Base-by-base conservation (phyloP, 345 rosid species). In the Acer campestre region DNA sequence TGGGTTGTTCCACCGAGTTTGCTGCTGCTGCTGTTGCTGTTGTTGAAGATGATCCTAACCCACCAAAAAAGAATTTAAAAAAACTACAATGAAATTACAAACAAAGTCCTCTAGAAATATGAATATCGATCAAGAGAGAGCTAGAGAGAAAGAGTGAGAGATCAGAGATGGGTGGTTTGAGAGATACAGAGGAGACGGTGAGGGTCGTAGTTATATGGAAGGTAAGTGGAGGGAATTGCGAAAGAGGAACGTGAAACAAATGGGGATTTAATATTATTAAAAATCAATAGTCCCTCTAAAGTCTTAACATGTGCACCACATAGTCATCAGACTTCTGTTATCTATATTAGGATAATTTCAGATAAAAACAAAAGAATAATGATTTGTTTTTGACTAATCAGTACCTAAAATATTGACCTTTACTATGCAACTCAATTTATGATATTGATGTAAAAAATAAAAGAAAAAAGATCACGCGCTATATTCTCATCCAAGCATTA, bases 201-300 rank as follows among this genome's bases (percentile, higher is more conserved):
- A 58, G 64, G 65, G 72, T 49, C 80, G 82, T 29, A 65, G 76
- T 79, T 89, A 78, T 80, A 65, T 25, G 58, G 76, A 55, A 65
- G 66, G 53, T n/a, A 31, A 70, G 63, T 20, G 67, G 74, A 58
- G 59, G 68, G 38, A 25, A 74, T 75, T 23, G 76, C 51, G 83
- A 82, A 77, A 56, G 61, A 75, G 70, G 70, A 82, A 89, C 89
- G 90, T 84, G 86, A 68, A 84, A 83, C 46, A 13, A 76, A 80
- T 84, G 82, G 42, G 25, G 2, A 20, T 75, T 67, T 42, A 42
- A 7, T 29, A 29, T 42, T 42, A 7, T 9, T 42, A 42, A 42
- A 42, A 35, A 35, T 35, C 38, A 35, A 35, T 4, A 35, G 0
- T 0, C 5, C 38, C 4, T 35, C 6, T 35, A 8, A 42, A 42